Evolutionary conservation across 768 basidiomycete genomes (phyloP).

Genomic region (Cubamyces lactineus): DNA sequence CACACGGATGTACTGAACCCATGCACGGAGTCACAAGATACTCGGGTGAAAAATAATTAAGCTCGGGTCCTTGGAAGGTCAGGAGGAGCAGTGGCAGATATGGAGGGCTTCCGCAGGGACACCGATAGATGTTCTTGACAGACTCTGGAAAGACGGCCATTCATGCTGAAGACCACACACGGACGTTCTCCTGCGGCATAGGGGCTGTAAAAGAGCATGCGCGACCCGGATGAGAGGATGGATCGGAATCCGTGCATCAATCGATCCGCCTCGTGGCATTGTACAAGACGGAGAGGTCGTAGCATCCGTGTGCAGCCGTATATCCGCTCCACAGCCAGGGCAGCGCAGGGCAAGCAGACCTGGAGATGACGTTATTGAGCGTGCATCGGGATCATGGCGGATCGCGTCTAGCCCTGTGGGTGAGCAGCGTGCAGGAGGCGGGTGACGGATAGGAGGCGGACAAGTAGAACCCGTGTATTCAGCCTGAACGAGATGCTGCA

Average conservation of each 20-base stretch:
- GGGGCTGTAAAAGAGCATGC: neutral
- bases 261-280: conserved; percentile 10
- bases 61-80: neutral
- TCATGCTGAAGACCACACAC: neutral
- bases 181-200: conserved; percentile 1
- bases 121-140: neutral
- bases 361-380: conserved; percentile 1
- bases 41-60: neutral
- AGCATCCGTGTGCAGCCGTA: neutral
- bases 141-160: conserved; percentile 1
- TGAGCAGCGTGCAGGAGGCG: neutral
- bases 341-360: neutral
- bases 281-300: neutral
- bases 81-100: conserved; percentile 3
- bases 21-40: neutral
- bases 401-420: neutral
- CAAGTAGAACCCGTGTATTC: neutral
- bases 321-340: conserved; percentile 2
- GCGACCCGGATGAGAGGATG: neutral
- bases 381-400: conserved; percentile 2
- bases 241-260: neutral
- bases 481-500: neutral
- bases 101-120: neutral
- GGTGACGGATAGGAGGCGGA: neutral
- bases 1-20: neutral